phyloP scores from a whole-genome alignment of 306 rosid species.

The Citrullus colocynthis region DNA sequence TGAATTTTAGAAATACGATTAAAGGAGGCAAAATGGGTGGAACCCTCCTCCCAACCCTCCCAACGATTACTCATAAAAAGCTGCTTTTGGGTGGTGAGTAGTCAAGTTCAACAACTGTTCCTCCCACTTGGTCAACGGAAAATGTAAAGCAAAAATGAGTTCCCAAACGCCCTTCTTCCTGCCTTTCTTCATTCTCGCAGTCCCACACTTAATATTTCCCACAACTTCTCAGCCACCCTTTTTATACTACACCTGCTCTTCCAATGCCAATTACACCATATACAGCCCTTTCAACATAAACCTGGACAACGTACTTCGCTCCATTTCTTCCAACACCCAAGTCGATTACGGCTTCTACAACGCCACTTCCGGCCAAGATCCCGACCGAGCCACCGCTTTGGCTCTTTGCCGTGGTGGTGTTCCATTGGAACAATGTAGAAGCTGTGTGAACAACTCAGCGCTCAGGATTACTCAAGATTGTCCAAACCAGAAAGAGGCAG shows the following conservation, averaged over 20 bases:
- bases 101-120: too few relatives aligned
- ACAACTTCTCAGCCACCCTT: not conserved
- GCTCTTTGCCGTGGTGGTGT: not conserved
- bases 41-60: too few relatives aligned
- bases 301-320: not conserved
- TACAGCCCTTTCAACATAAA: not conserved
- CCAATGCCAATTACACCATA: not conserved
- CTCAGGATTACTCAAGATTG: not conserved
- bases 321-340: not conserved
- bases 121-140: too few relatives aligned
- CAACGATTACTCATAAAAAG: too few relatives aligned
- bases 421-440: not conserved
- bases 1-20: too few relatives aligned
- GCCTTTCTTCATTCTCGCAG: too few relatives aligned
- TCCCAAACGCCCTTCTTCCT: too few relatives aligned
- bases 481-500: conserved; percentile 13
- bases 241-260: not conserved
- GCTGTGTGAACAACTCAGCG: not conserved
- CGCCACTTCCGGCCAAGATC: not conserved
- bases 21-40: too few relatives aligned
- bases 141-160: too few relatives aligned
- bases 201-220: not conserved
- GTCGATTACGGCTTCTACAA: not conserved
- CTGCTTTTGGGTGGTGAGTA: too few relatives aligned
- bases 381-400: not conserved